Percentiles rank a stretch among this genome's conserved stretches.
These are phyloP conservation scores for Diplodia scrobiculata DNA, from an alignment of 2,329 filamentous ascomycete genomes.

Conservation along the genomic window DNA sequence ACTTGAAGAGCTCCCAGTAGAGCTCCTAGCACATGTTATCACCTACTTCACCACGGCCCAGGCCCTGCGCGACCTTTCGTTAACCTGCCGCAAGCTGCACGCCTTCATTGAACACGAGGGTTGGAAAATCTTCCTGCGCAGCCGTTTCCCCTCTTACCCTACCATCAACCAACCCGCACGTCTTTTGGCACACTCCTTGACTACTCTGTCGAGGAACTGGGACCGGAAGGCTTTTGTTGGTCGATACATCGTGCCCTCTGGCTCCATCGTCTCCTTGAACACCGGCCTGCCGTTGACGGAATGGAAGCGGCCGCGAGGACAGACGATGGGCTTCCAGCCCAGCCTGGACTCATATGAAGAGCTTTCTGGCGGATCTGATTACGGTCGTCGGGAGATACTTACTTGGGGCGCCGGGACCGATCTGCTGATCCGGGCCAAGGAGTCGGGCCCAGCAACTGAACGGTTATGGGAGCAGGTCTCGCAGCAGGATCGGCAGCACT, in stretches of 20 bases:
- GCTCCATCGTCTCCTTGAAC: constrained; percentile 33
- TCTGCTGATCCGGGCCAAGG: constrained; percentile 55
- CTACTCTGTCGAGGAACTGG: constrained; percentile 60
- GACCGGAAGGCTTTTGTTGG: constrained; percentile 60
- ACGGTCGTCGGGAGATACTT: constrained; percentile 57
- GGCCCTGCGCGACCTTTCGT: constrained; percentile 49
- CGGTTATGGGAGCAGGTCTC: constrained; percentile 35
- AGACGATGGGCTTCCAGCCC: constrained; percentile 63
- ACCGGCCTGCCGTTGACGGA: constrained; percentile 21
- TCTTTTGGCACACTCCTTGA: constrained; percentile 52
- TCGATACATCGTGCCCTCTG: constrained; percentile 53
- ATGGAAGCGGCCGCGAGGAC: constrained; percentile 48
- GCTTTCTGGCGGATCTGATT: constrained; percentile 47
- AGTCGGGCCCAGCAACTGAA: constrained; percentile 42
- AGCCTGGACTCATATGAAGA: constrained; percentile 61
- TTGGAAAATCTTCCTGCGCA: constrained; percentile 53
- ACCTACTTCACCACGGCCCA: constrained; percentile 50
- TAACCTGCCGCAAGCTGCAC: constrained; percentile 52
- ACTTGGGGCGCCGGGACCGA: constrained; percentile 64
- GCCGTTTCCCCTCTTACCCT: constrained; percentile 51
- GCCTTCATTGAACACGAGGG: constrained; percentile 51
- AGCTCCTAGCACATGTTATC: constrained; percentile 45
- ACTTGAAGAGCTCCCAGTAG: constrained; percentile 39
- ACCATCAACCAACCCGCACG: constrained; percentile 13
- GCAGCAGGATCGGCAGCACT: constrained; percentile 33